Base-by-base conservation (phyloP, 2,329 filamentous ascomycete species). In the Pestalotiopsis sp. region DNA sequence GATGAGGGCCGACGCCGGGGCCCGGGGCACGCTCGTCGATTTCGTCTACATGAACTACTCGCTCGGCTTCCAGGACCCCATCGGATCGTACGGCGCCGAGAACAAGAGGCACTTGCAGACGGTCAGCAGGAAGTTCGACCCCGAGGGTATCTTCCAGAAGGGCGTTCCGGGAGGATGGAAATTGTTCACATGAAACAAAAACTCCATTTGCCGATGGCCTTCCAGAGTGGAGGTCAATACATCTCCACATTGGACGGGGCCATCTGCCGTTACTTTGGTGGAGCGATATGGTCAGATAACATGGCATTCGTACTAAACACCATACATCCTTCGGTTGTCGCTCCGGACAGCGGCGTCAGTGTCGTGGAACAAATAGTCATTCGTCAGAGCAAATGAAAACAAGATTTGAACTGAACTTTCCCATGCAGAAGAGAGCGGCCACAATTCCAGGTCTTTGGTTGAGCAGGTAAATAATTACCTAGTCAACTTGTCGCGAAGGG, bases 1-100 rank as follows among this genome's bases (percentile, higher is more conserved):
- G 12, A 65, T 65, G 17, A 31, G 27, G 11, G 5, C 17, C 4
- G 14, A 57, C 7, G 63, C 49, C 17, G 4, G 9, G 4, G 13
- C 39, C 14, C 25, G 27, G 11, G 41, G 63, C 13, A n/a, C n/a
- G 3, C n/a, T 27, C 12, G 27, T 65, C 12, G 12, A n/a, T 23
- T 63, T 41, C 13, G 23, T 23, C 12, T 63, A 56, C 14, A 5
- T 65, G 14, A 65, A 65, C 27, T 65, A 65, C 25, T 12, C 63
- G 4, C 17, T 56, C 45, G 27, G 14, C 11, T 57, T 56, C 41
- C 63, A 65, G 27, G 25, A 65, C 49, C 63, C 63, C 12, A 65
- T 56, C n/a, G 39, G n/a, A 4, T 52, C 63, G 2, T 65, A 65
- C 45, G 41, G 41, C 41, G 41, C 41, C 13, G 41, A 49, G 41